Conservation (phyloP, 2,329 filamentous ascomycete genomes). For the Penicillium psychrosexuale region DNA sequence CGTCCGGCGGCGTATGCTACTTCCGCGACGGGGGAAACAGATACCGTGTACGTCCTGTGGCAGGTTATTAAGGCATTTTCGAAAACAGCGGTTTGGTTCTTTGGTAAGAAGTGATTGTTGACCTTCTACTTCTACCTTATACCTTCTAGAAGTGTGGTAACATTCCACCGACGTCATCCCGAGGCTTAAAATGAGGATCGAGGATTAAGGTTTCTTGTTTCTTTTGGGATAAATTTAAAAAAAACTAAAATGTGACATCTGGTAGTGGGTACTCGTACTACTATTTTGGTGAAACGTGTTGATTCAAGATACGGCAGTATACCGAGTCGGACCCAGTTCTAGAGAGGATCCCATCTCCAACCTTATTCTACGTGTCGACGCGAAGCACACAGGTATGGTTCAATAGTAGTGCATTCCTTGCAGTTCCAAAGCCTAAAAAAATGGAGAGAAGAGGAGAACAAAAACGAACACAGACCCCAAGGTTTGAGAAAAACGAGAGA, state of each 20-base stretch:
- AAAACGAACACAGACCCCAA: constrained; percentile 2
- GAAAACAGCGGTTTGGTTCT: constrained; percentile 4
- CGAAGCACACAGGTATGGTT: not conserved
- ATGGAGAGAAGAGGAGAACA: constrained; percentile 11
- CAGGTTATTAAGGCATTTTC: constrained; percentile 19
- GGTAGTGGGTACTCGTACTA: no score
- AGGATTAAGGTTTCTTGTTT: not conserved
- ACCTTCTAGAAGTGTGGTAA: not conserved
- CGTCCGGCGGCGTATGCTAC: constrained; percentile 27
- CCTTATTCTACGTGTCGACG: not conserved
- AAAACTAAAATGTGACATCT: not conserved
- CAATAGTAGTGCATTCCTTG: constrained; percentile 1
- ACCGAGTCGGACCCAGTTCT: no score
- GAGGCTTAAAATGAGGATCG: not conserved
- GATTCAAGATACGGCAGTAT: no score
- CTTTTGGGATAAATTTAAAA: not conserved
- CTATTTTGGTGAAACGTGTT: no score
- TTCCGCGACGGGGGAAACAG: not conserved
- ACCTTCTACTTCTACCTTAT: no score
- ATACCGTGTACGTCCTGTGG: constrained; percentile 16
- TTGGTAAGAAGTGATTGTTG: not conserved
- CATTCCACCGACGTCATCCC: constrained; percentile 6
- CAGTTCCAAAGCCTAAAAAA: not conserved
- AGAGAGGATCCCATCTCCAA: no score
- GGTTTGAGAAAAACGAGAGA: constrained; percentile 1